A percentile compares a stretch with the other conserved stretches of the same genome.
Evolutionary conservation across 495 filamentous ascomycete genomes (phyloP).

Genomic region (Neurospora cerealis): DNA sequence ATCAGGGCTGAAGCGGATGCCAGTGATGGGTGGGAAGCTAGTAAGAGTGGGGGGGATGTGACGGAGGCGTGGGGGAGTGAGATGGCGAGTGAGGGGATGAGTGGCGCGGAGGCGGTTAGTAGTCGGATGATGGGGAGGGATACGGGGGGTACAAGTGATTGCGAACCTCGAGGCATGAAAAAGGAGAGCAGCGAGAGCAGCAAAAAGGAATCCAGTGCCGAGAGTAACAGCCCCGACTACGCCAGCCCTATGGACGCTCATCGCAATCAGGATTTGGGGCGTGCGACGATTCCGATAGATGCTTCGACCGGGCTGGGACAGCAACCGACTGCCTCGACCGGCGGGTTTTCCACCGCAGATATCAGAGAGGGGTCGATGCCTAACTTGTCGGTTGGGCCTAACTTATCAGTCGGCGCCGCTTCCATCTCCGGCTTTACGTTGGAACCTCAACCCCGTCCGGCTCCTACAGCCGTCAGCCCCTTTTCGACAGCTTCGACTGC

Average conservation of each 20-base stretch:
- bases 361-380: neutral
- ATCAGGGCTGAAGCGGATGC: neutral
- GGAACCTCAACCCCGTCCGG: neutral
- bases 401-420: neutral
- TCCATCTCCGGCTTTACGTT: neutral
- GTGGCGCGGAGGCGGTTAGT: neutral
- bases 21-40: neutral
- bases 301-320: neutral
- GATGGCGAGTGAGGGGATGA: neutral
- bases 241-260: neutral
- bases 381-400: neutral
- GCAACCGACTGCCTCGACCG: neutral
- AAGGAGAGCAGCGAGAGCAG: fast-evolving
- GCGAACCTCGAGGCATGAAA: neutral
- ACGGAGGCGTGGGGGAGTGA: neutral
- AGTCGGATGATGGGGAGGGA: neutral
- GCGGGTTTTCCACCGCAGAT: neutral
- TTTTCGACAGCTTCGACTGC: neutral
- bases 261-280: neutral
- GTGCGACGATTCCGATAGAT: neutral
- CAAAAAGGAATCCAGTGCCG: neutral
- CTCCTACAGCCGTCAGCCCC: neutral
- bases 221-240: neutral
- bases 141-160: fast-evolving
- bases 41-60: too few relatives aligned